These are phyloP conservation scores for Neurospora sp. DNA, from an alignment of 495 filamentous ascomycete genomes.

Conservation along the genomic window DNA sequence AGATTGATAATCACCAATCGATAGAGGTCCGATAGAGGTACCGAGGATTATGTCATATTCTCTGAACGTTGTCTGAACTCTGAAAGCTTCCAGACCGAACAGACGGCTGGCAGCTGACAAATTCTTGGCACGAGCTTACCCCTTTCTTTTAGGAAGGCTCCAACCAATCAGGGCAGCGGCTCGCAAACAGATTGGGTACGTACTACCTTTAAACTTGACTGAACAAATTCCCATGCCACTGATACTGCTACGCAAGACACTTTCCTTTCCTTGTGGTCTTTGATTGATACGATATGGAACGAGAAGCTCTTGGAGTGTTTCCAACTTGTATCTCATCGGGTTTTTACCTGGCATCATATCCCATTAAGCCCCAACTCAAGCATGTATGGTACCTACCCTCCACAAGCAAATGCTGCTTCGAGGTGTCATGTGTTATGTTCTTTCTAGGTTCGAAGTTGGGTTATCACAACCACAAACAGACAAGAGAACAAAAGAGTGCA, in stretches of 20 bases:
- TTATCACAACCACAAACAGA: not conserved
- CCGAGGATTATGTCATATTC: not conserved
- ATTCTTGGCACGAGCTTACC: not conserved
- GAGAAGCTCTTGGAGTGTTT: not conserved
- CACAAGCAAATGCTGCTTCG: not conserved
- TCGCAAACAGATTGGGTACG: not conserved
- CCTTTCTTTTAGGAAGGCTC: not conserved
- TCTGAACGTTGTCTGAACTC: too few species aligned
- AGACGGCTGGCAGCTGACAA: not conserved
- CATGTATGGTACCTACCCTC: not conserved
- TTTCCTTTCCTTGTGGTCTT: not conserved
- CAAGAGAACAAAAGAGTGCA: not conserved
- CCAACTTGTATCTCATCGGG: not conserved
- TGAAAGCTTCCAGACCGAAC: not conserved
- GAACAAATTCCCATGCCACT: not conserved
- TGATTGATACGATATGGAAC: too few species aligned
- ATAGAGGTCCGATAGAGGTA: not conserved
- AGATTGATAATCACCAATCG: not conserved
- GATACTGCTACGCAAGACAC: not conserved
- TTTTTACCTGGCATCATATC: not conserved
- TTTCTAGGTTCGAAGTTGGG: not conserved
- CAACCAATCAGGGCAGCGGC: not conserved
- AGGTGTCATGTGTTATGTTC: not conserved
- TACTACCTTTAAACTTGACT: not conserved
- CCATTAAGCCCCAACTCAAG: not conserved